A percentile compares a stretch with the other conserved stretches of the same genome.
phyloP scores from a whole-genome alignment of 163 green algal genomes.

The Chlorella variabilis region DNA sequence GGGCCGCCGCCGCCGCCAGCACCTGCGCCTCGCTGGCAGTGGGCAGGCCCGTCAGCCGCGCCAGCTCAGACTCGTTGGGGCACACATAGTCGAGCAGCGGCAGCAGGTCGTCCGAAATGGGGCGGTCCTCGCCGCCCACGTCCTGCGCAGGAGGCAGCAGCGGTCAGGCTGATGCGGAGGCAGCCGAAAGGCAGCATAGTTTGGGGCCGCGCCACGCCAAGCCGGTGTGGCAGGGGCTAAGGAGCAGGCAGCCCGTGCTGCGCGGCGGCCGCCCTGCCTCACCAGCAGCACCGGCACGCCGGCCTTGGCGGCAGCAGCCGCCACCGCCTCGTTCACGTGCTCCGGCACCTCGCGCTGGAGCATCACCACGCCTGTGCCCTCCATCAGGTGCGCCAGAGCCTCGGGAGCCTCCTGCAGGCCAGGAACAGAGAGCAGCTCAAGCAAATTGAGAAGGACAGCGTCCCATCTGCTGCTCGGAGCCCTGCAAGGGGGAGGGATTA shows the following conservation, averaged over 20 bases:
- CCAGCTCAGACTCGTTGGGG: constrained; percentile 78
- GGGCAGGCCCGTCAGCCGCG: constrained; percentile 57
- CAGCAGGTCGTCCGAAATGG: constrained; percentile 54
- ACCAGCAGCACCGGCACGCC: constrained; percentile 61
- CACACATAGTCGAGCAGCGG: constrained; percentile 53
- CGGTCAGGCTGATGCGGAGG: background rate
- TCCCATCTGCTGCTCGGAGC: too few relatives aligned
- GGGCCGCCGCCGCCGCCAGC: constrained; percentile 23
- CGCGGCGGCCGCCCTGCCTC: background rate
- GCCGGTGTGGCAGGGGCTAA: background rate
- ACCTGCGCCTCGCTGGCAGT: constrained; percentile 53
- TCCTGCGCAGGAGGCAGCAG: constrained; percentile 38
- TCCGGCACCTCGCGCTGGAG: constrained; percentile 76
- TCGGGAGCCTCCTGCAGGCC: constrained; percentile 11
- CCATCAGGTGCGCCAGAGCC: constrained; percentile 29
- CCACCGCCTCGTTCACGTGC: constrained; percentile 72
- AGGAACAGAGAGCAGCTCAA: background rate
- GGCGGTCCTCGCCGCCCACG: constrained; percentile 64
- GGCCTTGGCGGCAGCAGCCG: constrained; percentile 45
- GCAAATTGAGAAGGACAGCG: too few relatives aligned
- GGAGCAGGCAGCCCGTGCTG: background rate
- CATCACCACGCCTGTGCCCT: constrained; percentile 58
- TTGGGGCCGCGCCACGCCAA: too few relatives aligned
- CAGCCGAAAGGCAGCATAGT: background rate
- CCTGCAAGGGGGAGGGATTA: background rate